Evolutionary conservation across 192 early-diverging fungal genomes (phyloP).

Genomic region (Backusella tuberculispora): DNA sequence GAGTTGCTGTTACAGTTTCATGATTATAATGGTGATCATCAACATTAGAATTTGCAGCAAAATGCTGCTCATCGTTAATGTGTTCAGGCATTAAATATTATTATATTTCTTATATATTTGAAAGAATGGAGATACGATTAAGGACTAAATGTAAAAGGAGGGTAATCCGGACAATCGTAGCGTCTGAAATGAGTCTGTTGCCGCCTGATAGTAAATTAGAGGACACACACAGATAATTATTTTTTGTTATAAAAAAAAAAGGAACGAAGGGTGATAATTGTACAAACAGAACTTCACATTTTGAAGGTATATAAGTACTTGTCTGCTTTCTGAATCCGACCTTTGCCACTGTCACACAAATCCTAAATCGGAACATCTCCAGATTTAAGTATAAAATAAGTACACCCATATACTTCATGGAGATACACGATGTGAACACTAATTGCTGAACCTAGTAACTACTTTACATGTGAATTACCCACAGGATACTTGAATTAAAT

Average conservation of each 20-base stretch:
- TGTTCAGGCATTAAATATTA: constrained; percentile 20
- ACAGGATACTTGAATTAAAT: constrained; percentile 7
- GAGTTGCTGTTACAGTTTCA: constrained; percentile 11
- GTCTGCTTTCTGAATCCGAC: background rate
- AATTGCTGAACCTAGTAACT: background rate
- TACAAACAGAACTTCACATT: background rate
- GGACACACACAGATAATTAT: background rate
- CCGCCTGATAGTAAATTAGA: background rate
- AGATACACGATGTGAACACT: constrained; percentile 18
- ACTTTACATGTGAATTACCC: constrained; percentile 21
- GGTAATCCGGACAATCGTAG: constrained; percentile 4
- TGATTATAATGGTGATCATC: constrained; percentile 26
- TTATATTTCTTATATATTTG: background rate
- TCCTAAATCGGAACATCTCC: constrained; percentile 1
- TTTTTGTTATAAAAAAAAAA: constrained; percentile 6
- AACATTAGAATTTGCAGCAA: constrained; percentile 10
- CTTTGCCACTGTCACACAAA: background rate
- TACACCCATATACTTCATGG: constrained; percentile 8
- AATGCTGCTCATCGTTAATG: constrained; percentile 17
- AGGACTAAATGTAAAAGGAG: background rate
- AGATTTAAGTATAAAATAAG: constrained; percentile 6
- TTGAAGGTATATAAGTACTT: background rate
- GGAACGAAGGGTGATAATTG: constrained; percentile 3
- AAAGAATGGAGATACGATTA: constrained; percentile 26
- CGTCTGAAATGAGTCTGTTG: background rate